Base-by-base conservation (phyloP, 371 early-diverging fungal genomes). In the Mucor irregularis region DNA sequence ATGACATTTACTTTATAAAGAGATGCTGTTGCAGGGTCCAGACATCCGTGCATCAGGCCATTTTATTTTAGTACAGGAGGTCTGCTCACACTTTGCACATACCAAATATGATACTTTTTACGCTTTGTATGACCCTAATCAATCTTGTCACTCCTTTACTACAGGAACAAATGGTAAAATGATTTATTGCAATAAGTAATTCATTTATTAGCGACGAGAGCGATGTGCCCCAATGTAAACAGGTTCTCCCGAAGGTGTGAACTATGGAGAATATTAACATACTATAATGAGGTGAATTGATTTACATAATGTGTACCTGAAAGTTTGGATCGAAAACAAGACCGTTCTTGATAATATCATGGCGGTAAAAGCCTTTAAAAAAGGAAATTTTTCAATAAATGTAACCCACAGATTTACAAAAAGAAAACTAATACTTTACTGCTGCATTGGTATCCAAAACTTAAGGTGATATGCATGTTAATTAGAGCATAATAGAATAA, bases 401-500 rank as follows among this genome's bases (percentile, higher is more conserved):
- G n/a, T n/a, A n/a, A n/a, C n/a, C n/a, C n/a, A n/a, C n/a, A n/a
- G n/a, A n/a, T n/a, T n/a, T n/a, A n/a, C n/a, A n/a, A n/a, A n/a
- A n/a, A n/a, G n/a, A n/a, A n/a, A n/a, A n/a, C n/a, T n/a, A n/a
- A n/a, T n/a, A n/a, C n/a, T n/a, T 66, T 68, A 76, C 76, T 87
- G 61, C 88, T 88, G 66, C 90, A 89, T 56, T 88, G 90, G 52
- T 89, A 88, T 8, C 90, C 90, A 42, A 87, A 84, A 2, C 75
- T 78, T 51, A 26, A 25, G 19, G 4, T 33, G 40, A 29, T 4
- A 43, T 47, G 47, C 21, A 9, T 47, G 33, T 31, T 33, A 47
- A 28, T 45, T 45, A 29, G 29, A 10, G 25, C 29, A 45, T 45
- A 45, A 3, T 56, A 28, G 10, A 13, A 35, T 11, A 1, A 58